Evolutionary conservation across 225 moss, liverwort and hornwort genomes (phyloP), one percentile per base, ranked within the genome.

Genomic region (Bryoerythrophyllum caledonicum): DNA sequence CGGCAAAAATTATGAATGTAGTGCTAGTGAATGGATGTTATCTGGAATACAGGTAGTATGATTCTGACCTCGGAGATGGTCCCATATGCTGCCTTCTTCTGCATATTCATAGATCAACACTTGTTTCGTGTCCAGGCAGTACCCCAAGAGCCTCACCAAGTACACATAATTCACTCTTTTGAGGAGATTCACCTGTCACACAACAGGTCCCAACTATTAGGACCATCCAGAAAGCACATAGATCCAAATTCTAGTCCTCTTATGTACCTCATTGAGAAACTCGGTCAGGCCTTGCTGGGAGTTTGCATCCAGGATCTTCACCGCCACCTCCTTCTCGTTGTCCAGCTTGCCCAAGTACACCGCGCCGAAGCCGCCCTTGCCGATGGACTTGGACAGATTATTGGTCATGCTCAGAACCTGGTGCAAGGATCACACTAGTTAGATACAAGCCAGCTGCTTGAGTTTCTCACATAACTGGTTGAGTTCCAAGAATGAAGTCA

Each of bases 251-350:
- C 30, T 17, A 35, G 21, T 49, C 24, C n/a, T n/a, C n/a, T n/a
- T n/a, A n/a, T 32, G 32, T 32, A 89, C 91, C 91, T 91, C 91
- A 34, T 79, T 91, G 19, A 82, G 80, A 67, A 91, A 91, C 57
- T 90, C 89, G 0, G 71, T 25, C 14, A 77, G 74, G 74, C 89
- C 86, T 78, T 91, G 89, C 24, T 77, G 78, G 23, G 87, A 87
- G 32, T 80, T 72, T 4, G 71, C 71, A 37, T 86, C 82, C 7
- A 84, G 64, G 49, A 89, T 78, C 74, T 91, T 91, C 62, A 91
- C 86, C 32, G 90, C 91, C 40, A 91, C 81, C 78, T 87, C 91
- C 75, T 79, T 81, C 40, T 67, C 79, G 58, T 78, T 80, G 70
- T 79, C 78, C 65, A 85, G 40, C 78, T 70, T 87, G 24, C 87